phyloP scores from a whole-genome alignment of 306 rosid species.

The Vigna unguiculata region DNA sequence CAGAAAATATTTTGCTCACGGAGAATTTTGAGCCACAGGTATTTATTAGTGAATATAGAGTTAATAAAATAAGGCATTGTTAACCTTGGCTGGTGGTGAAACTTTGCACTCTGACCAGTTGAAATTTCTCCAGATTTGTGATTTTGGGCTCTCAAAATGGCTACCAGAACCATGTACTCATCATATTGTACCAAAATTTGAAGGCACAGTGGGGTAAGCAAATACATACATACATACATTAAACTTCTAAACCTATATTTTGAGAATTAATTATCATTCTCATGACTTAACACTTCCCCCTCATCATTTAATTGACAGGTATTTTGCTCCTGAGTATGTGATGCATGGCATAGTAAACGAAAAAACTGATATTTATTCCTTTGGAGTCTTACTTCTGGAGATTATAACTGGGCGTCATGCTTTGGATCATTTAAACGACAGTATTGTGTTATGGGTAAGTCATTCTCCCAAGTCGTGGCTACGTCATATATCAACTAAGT shows the following conservation, averaged over 20 bases:
- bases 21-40: slow-evolving; percentile 87
- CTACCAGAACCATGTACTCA: slow-evolving; percentile 74
- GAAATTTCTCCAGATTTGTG: slow-evolving; percentile 75
- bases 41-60: slow-evolving; percentile 9
- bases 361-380: slow-evolving; percentile 85
- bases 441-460: slow-evolving; percentile 76
- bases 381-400: slow-evolving; percentile 84
- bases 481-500: neutral
- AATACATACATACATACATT: neutral
- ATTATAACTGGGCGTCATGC: slow-evolving; percentile 83
- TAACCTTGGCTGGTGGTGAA: neutral
- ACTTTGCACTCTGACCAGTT: slow-evolving; percentile 3
- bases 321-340: slow-evolving; percentile 90
- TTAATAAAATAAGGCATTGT: neutral
- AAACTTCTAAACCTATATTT: neutral
- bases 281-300: neutral
- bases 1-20: slow-evolving; percentile 79
- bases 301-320: slow-evolving; percentile 56
- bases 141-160: slow-evolving; percentile 96
- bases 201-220: slow-evolving; percentile 89
- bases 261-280: neutral
- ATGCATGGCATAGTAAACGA: slow-evolving; percentile 80
- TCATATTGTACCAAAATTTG: slow-evolving; percentile 68
- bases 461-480: slow-evolving; percentile 17
- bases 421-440: slow-evolving; percentile 60